Evolutionary conservation across 768 basidiomycete species (phyloP), one percentile per base, ranked within the genome.

Genomic region (Dentipellis fragilis): DNA sequence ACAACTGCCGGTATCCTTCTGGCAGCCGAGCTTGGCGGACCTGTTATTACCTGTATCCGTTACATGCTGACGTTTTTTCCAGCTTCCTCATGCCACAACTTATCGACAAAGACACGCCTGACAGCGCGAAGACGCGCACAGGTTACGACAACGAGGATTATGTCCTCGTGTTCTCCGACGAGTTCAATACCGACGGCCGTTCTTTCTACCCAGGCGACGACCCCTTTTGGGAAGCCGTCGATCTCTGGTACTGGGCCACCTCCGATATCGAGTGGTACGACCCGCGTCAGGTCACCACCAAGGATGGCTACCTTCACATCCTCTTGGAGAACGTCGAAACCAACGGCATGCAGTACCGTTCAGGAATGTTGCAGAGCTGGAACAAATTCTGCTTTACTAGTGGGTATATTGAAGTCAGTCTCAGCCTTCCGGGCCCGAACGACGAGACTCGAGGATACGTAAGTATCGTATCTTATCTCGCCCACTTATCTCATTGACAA

Each of bases 371-470:
- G 3, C 89, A 92, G 70, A 81, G 80, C 40, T 93, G 91, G 90
- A 93, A 93, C 70, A 90, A 93, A 74, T 84, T 93, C 64, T 93
- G 87, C 68, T 91, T 90, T 64, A 81, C 86, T 29, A 79, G 78
- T 23, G 89, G 89, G 4, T 77, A 78, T 68, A 79, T 93, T 57
- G 91, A 92, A 72, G 80, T 85, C 16, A 65, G 72, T 2, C 71
- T 83, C 9, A 73, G 74, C 0, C 69, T 87, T 4, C 85, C 85
- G 0, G 85, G 85, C 0, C 75, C 80, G 5, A 71, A 80, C 58
- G 73, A 76, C n/a, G 63, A 71, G 48, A 75, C 81, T 2, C 56
- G 58, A 52, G 79, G 78, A 29, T 77, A 74, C 62, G 75, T 76
- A 60, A 58, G 75, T 71, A 23, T 16, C 29, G 38, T 57, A n/a